These are phyloP conservation scores for Populus hybrid DNA, from an alignment of 441 rosid genomes.

Conservation along the genomic window DNA sequence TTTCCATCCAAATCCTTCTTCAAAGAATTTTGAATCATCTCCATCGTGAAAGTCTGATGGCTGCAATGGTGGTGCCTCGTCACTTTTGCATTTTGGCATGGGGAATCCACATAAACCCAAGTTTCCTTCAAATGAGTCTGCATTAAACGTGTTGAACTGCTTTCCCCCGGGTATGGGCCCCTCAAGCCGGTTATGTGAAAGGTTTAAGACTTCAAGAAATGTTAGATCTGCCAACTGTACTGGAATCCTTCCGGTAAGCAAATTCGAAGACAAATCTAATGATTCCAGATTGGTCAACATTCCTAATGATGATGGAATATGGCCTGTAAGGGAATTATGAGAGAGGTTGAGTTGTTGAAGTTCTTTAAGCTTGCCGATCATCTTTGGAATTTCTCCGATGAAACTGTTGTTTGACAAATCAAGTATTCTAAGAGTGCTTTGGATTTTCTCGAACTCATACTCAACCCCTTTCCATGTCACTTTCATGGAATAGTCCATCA, in stretches of 20 bases:
- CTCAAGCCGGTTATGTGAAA: not conserved
- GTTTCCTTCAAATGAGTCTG: too few species aligned
- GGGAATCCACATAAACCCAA: constrained; percentile 41
- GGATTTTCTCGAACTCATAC: too few species aligned
- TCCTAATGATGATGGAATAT: not conserved
- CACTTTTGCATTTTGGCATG: not conserved
- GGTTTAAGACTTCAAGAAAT: not conserved
- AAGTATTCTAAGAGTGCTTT: too few species aligned
- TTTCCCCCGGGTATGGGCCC: not conserved
- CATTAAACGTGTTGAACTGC: constrained; percentile 9
- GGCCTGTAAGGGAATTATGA: too few species aligned
- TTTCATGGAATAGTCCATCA: too few species aligned
- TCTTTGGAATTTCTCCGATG: too few species aligned
- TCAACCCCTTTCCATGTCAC: too few species aligned
- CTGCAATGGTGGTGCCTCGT: not conserved
- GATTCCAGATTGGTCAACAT: not conserved
- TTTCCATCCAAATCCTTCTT: constrained; percentile 17
- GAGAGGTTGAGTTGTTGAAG: too few species aligned
- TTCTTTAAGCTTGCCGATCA: too few species aligned
- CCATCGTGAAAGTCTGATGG: not conserved
- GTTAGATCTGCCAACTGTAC: not conserved
- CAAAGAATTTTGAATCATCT: not conserved
- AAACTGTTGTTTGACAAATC: too few species aligned
- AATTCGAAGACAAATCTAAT: not conserved
- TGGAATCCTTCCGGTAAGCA: not conserved